Evolutionary conservation across 495 filamentous ascomycete genomes (phyloP).

Genomic region (Talaromyces stipitatus): DNA sequence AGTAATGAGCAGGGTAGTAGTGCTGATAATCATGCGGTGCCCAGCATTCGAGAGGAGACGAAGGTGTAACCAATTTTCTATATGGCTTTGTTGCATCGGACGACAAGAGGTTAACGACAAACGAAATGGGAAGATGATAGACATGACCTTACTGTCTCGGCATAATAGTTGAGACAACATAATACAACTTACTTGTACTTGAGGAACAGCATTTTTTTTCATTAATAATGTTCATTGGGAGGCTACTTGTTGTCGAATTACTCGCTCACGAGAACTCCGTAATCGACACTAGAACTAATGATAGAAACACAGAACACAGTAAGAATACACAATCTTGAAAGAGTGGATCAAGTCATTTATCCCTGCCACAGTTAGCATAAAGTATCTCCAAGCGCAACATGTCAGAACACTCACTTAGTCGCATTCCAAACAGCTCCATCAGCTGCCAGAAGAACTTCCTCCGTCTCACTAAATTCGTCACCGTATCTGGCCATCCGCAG

Average conservation of each 20-base stretch:
- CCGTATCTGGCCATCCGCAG: conserved; percentile 8
- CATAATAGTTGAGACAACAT: neutral
- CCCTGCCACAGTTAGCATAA: neutral
- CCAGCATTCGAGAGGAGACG: neutral
- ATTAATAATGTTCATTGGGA: neutral
- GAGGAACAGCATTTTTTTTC: neutral
- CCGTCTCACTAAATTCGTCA: conserved; percentile 11
- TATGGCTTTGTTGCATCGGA: neutral
- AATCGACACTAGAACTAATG: neutral
- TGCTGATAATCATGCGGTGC: neutral
- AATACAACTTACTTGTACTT: neutral
- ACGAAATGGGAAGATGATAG: neutral
- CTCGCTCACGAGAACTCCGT: neutral
- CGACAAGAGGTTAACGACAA: neutral
- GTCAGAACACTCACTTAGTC: neutral
- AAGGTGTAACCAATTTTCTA: neutral
- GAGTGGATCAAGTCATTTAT: neutral
- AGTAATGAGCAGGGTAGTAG: neutral
- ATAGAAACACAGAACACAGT: neutral
- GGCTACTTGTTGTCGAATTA: neutral
- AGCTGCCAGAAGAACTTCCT: conserved; percentile 1
- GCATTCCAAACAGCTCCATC: neutral
- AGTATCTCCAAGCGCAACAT: neutral
- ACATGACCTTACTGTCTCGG: neutral
- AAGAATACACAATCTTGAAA: neutral